Evolutionary conservation across 2,329 filamentous ascomycete species (phyloP), one percentile per base, ranked within the genome.

Genomic region (Aaosphaeria arxii): DNA sequence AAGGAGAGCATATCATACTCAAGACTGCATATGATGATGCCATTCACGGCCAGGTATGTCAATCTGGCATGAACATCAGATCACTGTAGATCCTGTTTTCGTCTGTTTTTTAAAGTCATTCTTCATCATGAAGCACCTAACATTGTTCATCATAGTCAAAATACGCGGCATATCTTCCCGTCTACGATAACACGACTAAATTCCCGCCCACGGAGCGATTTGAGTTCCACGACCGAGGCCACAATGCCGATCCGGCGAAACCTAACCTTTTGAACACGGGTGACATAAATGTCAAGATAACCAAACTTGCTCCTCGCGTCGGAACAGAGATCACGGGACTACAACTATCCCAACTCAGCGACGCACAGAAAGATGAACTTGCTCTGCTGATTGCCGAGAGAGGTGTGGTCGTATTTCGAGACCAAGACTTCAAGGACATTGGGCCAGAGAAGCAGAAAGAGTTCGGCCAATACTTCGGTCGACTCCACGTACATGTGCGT

Each of bases 381-480:
- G 75, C 75, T 5, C 46, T 63, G n/a, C 55, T 66, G 7, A 56
- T 63, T 29, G 59, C 59, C 1, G 58, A 65, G 43, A 54, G 60
- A 51, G 74, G 74, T 40, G 71, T 77, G 29, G 64, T 74, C 28
- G 70, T 74, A 4, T 77, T 78, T 61, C 72, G 73, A 7, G 65
- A 75, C 40, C 72, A 77, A 52, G 74, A 79, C 47, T 69, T 78
- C 42, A 72, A 76, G 29, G 69, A 74, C 49, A 69, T 69, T 13
- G 72, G 74, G 6, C 73, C 73, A 4, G 67, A 65, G 4, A 61
- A 58, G 9, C 74, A 74, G 54, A 70, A 74, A 44, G 62, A 69
- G 2, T 77, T 76, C 49, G 74, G 74, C 61, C 61, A 70, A 39
- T 63, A 76, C 47, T 77, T 76, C 55, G 74, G 74, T 13, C 45